phyloP scores from a whole-genome alignment of 2,329 filamentous ascomycete species.

The Coniochaeta ligniaria region DNA sequence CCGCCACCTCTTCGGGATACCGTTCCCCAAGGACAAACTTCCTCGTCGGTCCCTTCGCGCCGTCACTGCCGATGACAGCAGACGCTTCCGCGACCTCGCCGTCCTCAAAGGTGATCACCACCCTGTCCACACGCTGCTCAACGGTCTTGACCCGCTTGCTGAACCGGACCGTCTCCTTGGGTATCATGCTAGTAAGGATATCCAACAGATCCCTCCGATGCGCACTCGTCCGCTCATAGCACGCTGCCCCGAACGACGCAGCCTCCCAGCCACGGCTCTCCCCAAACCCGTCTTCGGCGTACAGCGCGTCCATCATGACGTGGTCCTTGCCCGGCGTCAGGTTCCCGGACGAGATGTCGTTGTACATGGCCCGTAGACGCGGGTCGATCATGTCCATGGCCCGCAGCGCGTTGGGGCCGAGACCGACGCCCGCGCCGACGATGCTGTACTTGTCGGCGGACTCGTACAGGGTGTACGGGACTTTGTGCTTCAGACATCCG shows the following conservation, averaged over 20 bases:
- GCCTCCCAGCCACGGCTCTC: conserved; percentile 26
- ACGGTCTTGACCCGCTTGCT: conserved; percentile 15
- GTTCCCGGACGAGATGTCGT: conserved; percentile 29
- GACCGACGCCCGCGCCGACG: conserved; percentile 24
- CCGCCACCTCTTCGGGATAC: conserved; percentile 17
- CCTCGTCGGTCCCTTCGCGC: conserved; percentile 18
- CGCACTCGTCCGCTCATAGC: conserved; percentile 27
- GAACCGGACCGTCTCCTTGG: conserved; percentile 16
- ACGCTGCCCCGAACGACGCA: conserved; percentile 25
- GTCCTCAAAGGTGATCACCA: conserved; percentile 15
- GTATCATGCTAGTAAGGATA: conserved; percentile 28
- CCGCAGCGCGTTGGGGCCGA: conserved; percentile 31
- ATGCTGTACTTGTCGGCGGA: conserved; percentile 15
- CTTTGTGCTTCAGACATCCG: conserved; percentile 17
- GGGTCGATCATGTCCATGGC: conserved; percentile 31
- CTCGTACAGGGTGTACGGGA: conserved; percentile 20
- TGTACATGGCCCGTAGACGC: conserved; percentile 26
- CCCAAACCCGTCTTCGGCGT: conserved; percentile 31
- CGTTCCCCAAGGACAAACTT: conserved; percentile 14
- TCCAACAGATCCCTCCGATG: conserved; percentile 33
- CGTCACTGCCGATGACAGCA: conserved; percentile 19
- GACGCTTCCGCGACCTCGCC: conserved; percentile 11
- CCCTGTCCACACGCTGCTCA: conserved; percentile 14
- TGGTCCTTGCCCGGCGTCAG: conserved; percentile 23
- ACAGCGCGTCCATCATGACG: conserved; percentile 31